Percentiles rank a stretch among this genome's conserved stretches.
These are phyloP conservation scores for Lagenidium giganteum DNA, from an alignment of 352 stramenopile genomes.

Conservation along the genomic window DNA sequence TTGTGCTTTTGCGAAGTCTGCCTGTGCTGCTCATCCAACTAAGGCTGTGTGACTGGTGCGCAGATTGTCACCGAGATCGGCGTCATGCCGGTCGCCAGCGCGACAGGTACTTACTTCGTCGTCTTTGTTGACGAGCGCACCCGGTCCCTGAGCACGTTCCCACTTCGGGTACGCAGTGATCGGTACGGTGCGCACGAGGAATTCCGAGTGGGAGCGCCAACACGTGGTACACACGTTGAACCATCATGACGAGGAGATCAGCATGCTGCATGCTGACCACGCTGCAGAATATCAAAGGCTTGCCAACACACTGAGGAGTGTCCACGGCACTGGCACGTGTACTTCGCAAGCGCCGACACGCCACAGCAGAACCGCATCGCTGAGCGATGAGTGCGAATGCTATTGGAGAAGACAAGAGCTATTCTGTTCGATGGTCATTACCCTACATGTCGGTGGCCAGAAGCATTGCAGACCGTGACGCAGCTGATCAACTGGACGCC, in stretches of 20 bases:
- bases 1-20: too few relatives aligned
- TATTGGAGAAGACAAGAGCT: conserved; percentile 11
- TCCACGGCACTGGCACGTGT: conserved; percentile 2
- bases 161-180: background rate
- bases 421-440: conserved; percentile 6
- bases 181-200: conserved; percentile 7
- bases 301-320: background rate
- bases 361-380: conserved; percentile 8
- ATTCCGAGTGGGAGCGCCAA: too few relatives aligned
- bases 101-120: conserved; percentile 2
- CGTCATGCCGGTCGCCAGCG: conserved; percentile 8
- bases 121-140: background rate
- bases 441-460: too few relatives aligned
- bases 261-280: conserved; percentile 5
- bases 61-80: conserved; percentile 10
- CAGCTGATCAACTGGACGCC: too few relatives aligned
- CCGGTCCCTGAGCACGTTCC: too few relatives aligned
- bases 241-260: too few relatives aligned
- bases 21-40: too few relatives aligned
- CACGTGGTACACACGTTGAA: too few relatives aligned
- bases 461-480: too few relatives aligned
- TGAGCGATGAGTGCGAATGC: conserved; percentile 6
- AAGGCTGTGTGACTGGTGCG: too few relatives aligned
- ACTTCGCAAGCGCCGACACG: conserved; percentile 10
- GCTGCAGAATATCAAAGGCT: conserved; percentile 13